phyloP scores from a whole-genome alignment of 495 filamentous ascomycete species.

The Aspergillus homomorphus region DNA sequence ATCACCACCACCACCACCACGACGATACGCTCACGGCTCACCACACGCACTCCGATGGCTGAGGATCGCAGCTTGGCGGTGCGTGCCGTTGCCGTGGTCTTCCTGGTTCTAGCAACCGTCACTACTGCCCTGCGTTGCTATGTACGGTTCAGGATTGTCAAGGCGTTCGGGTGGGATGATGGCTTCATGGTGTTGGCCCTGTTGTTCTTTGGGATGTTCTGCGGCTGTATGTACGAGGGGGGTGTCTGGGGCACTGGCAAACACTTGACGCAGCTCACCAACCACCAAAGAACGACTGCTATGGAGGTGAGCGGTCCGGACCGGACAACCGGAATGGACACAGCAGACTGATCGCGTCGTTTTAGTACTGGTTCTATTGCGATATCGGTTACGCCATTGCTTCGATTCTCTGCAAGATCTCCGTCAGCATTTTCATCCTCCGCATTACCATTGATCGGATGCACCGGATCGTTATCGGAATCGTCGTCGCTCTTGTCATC shows the following conservation, averaged over 20 bases:
- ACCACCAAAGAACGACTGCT: slow-evolving; percentile 14
- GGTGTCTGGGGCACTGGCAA: slow-evolving; percentile 20
- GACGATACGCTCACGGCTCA: background rate
- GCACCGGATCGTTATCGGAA: slow-evolving; percentile 3
- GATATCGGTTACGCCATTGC: slow-evolving; percentile 9
- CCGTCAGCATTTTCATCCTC: slow-evolving; percentile 10
- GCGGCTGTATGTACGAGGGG: slow-evolving; percentile 19
- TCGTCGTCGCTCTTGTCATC: background rate
- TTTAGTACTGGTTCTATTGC: slow-evolving; percentile 12
- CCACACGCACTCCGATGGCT: background rate
- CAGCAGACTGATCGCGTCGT: background rate
- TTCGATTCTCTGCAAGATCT: slow-evolving; percentile 11
- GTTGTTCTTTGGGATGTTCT: slow-evolving; percentile 20
- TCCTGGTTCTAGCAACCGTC: background rate
- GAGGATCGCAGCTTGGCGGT: background rate
- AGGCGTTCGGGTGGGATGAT: slow-evolving; percentile 22
- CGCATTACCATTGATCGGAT: slow-evolving; percentile 7
- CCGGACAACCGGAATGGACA: background rate
- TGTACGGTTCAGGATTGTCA: slow-evolving; percentile 14
- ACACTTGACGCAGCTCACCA: slow-evolving; percentile 10
- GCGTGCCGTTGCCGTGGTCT: slow-evolving; percentile 1
- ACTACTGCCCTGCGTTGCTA: slow-evolving; percentile 15
- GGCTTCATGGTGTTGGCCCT: slow-evolving; percentile 15
- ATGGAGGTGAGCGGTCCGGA: slow-evolving; percentile 17
- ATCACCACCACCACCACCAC: background rate